Evolutionary conservation across 116 monocot genomes (phyloP), one percentile per base, ranked within the genome.

Genomic region (Posidonia oceanica): DNA sequence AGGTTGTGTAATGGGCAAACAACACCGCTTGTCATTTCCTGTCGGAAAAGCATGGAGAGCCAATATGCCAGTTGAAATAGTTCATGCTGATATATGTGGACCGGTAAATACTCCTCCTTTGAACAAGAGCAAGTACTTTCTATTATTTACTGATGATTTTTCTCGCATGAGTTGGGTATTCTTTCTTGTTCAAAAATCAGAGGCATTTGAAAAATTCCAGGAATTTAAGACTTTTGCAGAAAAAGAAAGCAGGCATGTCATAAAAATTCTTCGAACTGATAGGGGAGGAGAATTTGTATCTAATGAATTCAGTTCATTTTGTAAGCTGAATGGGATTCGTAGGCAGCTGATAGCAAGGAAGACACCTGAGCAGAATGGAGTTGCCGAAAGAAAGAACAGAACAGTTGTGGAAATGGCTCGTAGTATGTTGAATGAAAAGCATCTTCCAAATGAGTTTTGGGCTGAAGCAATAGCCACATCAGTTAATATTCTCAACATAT

Each of bases 61-160:
- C 8, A 74, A 39, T 8, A 44, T n/a, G 11, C 74, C 62, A 61
- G 16, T 78, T 16, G 55, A 74, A 54, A 17, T 73, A 6, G 55
- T 78, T 57, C 72, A 78, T 63, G 63, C 48, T 17, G 48, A 74
- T 64, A 69, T 74, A 36, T 79, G 70, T 70, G 64, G 36, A 2
- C 70, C 56, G 44, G 48, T 63, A 20, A 52, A 62, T 15, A 69
- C 70, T n/a, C 11, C 14, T 0, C 74, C 69, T 4, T 44, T 64
- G 4, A 69, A 74, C 12, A 64, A 68, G 17, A 74, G 70, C 23
- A 64, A 11, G 58, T 79, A 74, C 63, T 69, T 69, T 69, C 23
- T 73, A 15, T 74, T 68, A 36, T 73, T 78, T 55, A 56, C 40
- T 69, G 63, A 65, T 79, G 63, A 79, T 70, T 74, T 56, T 23